Conservation (phyloP, 257 asterid genomes). For the Gynochthodes officinalis region DNA sequence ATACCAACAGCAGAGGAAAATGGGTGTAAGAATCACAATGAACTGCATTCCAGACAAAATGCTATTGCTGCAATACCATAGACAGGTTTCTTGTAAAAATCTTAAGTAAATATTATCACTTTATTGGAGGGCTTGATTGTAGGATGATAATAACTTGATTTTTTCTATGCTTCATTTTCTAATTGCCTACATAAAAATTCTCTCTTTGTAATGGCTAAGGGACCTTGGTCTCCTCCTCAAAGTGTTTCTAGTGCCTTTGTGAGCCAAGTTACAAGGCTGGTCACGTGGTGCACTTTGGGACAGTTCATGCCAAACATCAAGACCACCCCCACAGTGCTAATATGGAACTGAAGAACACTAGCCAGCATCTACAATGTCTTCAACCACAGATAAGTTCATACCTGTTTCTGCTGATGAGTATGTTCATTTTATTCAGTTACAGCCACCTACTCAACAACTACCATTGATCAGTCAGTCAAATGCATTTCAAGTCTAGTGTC, state of each 20-base stretch:
- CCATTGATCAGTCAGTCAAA: not conserved
- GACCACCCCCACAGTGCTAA: not conserved
- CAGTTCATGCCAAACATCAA: not conserved
- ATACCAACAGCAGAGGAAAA: conserved; percentile 1
- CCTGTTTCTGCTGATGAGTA: not conserved
- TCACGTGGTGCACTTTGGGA: not conserved
- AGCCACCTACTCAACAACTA: not conserved
- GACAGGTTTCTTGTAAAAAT: not conserved
- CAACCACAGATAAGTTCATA: not conserved
- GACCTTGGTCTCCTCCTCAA: not conserved
- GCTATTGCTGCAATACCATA: not conserved
- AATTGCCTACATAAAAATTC: not conserved
- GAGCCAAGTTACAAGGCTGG: not conserved
- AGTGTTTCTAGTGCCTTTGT: not conserved
- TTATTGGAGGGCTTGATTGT: not conserved
- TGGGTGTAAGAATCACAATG: not conserved
- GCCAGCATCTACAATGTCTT: not conserved
- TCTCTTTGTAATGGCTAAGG: not conserved
- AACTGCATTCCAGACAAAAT: not conserved
- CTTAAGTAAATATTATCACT: not conserved
- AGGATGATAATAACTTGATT: not conserved
- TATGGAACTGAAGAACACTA: not conserved
- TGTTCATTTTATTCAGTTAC: not conserved
- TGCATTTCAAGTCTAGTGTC: not conserved
- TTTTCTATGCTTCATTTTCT: not conserved